Conservation (phyloP, 768 basidiomycete species). For the Tulasnella sp. region DNA sequence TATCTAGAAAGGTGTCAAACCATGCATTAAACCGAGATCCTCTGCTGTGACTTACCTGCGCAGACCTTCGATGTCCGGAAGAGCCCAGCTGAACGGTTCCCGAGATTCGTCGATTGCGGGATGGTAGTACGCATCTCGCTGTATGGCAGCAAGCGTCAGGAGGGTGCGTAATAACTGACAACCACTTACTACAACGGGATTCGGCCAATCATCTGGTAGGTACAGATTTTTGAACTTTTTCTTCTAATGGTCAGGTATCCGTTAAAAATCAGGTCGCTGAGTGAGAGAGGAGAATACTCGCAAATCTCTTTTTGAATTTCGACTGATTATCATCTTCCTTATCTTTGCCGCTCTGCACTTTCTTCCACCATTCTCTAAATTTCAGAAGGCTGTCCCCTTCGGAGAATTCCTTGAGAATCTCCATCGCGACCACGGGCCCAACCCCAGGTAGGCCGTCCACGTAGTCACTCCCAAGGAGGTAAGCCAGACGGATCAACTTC, state of each 20-base stretch:
- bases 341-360: constrained; percentile 85
- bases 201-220: constrained; percentile 77
- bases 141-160: constrained; percentile 9
- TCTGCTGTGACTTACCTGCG: constrained; percentile 44
- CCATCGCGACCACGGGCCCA: constrained; percentile 94
- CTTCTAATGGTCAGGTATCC: constrained; percentile 42
- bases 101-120: constrained; percentile 83
- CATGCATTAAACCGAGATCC: neutral
- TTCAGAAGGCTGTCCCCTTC: constrained; percentile 69
- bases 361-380: constrained; percentile 91
- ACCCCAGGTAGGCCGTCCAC: constrained; percentile 84
- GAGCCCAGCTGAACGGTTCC: constrained; percentile 92
- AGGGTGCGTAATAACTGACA: neutral
- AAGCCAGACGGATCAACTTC: constrained; percentile 77
- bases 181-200: constrained; percentile 65
- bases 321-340: constrained; percentile 55
- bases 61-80: constrained; percentile 90
- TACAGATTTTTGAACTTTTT: constrained; percentile 79
- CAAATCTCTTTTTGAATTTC: constrained; percentile 74
- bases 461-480: constrained; percentile 93
- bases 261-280: neutral
- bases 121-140: constrained; percentile 90
- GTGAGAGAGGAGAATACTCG: constrained; percentile 32
- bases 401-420: constrained; percentile 84
- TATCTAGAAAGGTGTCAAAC: constrained; percentile 28